Percentiles rank a stretch among this genome's conserved stretches.
Conservation (phyloP, 352 stramenopile genomes). For the Globisporangium iwayamae region DNA sequence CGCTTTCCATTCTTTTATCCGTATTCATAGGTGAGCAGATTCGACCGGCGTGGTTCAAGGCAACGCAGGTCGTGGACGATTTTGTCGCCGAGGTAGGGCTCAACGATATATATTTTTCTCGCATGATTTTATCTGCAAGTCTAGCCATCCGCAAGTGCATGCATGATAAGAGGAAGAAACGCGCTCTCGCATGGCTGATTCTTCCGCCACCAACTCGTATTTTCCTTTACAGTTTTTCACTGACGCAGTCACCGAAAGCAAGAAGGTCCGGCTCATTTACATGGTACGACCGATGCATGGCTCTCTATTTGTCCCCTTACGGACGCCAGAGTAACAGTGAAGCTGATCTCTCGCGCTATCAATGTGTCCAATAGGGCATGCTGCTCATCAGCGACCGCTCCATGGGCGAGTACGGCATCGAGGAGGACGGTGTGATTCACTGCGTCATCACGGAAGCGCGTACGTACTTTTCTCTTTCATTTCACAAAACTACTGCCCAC, state of each 20-base stretch:
- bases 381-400: conserved; percentile 51
- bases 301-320: neutral
- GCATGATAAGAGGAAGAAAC: too few species aligned
- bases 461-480: conserved; percentile 28
- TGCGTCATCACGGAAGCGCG: conserved; percentile 66
- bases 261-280: conserved; percentile 76
- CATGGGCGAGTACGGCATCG: conserved; percentile 79
- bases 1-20: neutral
- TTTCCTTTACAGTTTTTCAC: conserved; percentile 49
- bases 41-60: conserved; percentile 54
- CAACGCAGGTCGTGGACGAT: conserved; percentile 58
- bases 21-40: conserved; percentile 40
- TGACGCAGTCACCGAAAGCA: conserved; percentile 40
- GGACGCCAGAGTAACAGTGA: neutral
- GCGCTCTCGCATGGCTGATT: too few species aligned
- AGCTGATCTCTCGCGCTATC: neutral
- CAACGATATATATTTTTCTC: neutral
- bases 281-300: conserved; percentile 30
- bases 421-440: conserved; percentile 73
- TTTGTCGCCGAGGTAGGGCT: conserved; percentile 43
- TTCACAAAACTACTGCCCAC: neutral
- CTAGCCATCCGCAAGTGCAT: neutral
- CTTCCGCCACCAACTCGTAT: neutral
- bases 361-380: conserved; percentile 41
- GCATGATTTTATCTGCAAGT: neutral